Conservation (phyloP, 2,329 filamentous ascomycete genomes). For the Colletotrichum higginsianum region DNA sequence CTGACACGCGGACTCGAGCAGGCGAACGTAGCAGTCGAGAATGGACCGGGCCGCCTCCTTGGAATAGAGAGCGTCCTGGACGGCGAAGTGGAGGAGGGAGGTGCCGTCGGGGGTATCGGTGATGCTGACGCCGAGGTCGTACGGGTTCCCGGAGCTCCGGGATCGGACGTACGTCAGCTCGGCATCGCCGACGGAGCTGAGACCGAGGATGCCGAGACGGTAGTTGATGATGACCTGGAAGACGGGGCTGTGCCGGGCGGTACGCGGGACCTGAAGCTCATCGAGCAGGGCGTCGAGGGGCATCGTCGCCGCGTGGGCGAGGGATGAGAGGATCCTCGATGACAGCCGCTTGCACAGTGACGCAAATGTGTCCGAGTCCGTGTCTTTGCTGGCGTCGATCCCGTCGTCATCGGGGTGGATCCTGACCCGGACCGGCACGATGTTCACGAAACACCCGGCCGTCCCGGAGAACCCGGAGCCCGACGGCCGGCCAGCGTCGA, state of each 20-base stretch:
- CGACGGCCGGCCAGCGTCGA: slow-evolving; percentile 56
- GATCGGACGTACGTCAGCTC: slow-evolving; percentile 11
- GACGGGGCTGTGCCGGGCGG: slow-evolving; percentile 58
- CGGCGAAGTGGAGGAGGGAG: neutral
- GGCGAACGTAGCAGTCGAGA: neutral
- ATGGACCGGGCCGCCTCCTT: slow-evolving; percentile 13
- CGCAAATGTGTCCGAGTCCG: neutral
- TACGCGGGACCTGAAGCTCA: slow-evolving; percentile 58
- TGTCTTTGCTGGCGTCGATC: no score
- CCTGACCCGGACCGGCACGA: slow-evolving; percentile 62
- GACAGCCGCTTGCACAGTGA: neutral
- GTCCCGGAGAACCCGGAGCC: slow-evolving; percentile 51
- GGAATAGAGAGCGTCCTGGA: slow-evolving; percentile 2
- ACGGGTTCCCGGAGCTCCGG: slow-evolving; percentile 16
- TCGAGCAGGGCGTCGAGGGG: slow-evolving; percentile 66
- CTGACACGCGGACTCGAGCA: slow-evolving; percentile 6
- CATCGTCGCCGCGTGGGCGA: slow-evolving; percentile 56
- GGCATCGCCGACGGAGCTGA: slow-evolving; percentile 3
- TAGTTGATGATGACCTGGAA: slow-evolving; percentile 63
- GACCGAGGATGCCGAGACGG: slow-evolving; percentile 44
- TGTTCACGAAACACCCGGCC: slow-evolving; percentile 64
- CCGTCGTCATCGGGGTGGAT: neutral
- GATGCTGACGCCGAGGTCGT: slow-evolving; percentile 23
- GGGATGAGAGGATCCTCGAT: slow-evolving; percentile 49
- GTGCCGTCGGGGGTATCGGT: slow-evolving; percentile 12